Percentiles rank a stretch among this genome's conserved stretches.
phyloP scores from a whole-genome alignment of 371 early-diverging fungal genomes.

The Mucor indicus region DNA sequence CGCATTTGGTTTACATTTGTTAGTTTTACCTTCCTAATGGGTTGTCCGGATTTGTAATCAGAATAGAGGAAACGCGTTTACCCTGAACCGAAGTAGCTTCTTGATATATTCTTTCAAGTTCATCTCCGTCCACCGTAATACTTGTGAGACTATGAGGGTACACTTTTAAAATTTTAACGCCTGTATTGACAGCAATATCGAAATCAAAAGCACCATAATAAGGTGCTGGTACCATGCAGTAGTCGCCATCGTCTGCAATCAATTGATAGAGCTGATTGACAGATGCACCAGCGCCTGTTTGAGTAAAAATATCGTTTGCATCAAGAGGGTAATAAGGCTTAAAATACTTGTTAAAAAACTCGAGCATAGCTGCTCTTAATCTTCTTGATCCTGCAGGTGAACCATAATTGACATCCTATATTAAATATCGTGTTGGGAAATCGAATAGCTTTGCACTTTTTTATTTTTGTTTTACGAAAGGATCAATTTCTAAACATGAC shows the following conservation, averaged over 20 bases:
- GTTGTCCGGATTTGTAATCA: slow-evolving; percentile 72
- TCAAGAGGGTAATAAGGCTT: slow-evolving; percentile 39
- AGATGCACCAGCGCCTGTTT: slow-evolving; percentile 70
- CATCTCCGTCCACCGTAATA: slow-evolving; percentile 28
- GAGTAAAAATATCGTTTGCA: slow-evolving; percentile 51
- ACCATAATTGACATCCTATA: slow-evolving; percentile 47
- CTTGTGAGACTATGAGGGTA: slow-evolving; percentile 24
- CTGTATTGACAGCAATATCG: slow-evolving; percentile 55
- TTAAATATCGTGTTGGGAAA: neutral
- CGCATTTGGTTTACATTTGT: neutral
- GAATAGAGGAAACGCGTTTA: slow-evolving; percentile 45
- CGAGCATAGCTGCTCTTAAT: slow-evolving; percentile 52
- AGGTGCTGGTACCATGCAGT: slow-evolving; percentile 67
- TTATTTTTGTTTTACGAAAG: slow-evolving; percentile 7
- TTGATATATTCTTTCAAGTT: slow-evolving; percentile 39
- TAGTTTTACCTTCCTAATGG: slow-evolving; percentile 51
- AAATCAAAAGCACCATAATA: slow-evolving; percentile 73
- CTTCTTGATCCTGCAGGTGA: slow-evolving; percentile 48
- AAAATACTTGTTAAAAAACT: slow-evolving; percentile 62
- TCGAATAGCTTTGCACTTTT: too few species aligned
- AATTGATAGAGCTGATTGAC: slow-evolving; percentile 58
- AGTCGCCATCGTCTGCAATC: slow-evolving; percentile 71
- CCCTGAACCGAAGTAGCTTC: slow-evolving; percentile 30
- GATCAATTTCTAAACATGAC: slow-evolving; percentile 5
- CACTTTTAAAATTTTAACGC: slow-evolving; percentile 49